Conservation (phyloP, 495 filamentous ascomycete species). For the Aspergillus olivimuriae region DNA sequence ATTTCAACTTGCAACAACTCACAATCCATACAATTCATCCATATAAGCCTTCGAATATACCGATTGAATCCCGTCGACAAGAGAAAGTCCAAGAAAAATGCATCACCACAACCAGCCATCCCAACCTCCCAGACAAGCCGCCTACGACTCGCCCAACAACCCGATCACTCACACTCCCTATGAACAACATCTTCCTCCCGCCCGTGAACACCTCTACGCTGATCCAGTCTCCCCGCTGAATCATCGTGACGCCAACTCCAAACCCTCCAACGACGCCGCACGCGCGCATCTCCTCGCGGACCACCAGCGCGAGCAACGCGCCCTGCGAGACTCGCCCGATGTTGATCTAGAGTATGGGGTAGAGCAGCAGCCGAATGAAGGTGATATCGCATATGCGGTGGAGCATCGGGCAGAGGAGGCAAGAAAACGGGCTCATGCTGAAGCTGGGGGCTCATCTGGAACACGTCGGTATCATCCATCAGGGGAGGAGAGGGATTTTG, state of each 20-base stretch:
- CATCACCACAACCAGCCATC: constrained; percentile 11
- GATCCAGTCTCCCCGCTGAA: constrained; percentile 31
- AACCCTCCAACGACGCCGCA: constrained; percentile 31
- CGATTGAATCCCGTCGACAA: too few species aligned
- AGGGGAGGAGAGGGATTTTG: constrained; percentile 31
- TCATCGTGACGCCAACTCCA: constrained; percentile 33
- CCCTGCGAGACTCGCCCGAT: constrained; percentile 16
- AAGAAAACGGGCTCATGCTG: constrained; percentile 33
- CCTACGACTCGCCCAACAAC: constrained; percentile 44
- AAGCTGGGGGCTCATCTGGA: constrained; percentile 31
- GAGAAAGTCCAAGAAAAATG: too few species aligned
- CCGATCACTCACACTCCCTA: constrained; percentile 40
- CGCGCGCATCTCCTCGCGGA: constrained; percentile 14
- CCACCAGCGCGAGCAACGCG: constrained; percentile 10
- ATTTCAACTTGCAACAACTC: too few species aligned
- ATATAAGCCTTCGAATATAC: too few species aligned
- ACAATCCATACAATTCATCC: too few species aligned
- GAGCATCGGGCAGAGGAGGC: constrained; percentile 30
- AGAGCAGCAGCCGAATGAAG: constrained; percentile 48
- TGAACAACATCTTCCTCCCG: constrained; percentile 36
- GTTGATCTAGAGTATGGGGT: constrained; percentile 48
- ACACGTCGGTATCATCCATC: constrained; percentile 19
- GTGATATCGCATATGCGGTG: constrained; percentile 46
- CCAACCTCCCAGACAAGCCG: constrained; percentile 47
- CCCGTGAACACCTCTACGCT: constrained; percentile 18